Evolutionary conservation across 345 rosid genomes (phyloP).

Genomic region (Eucalyptus decipiens): DNA sequence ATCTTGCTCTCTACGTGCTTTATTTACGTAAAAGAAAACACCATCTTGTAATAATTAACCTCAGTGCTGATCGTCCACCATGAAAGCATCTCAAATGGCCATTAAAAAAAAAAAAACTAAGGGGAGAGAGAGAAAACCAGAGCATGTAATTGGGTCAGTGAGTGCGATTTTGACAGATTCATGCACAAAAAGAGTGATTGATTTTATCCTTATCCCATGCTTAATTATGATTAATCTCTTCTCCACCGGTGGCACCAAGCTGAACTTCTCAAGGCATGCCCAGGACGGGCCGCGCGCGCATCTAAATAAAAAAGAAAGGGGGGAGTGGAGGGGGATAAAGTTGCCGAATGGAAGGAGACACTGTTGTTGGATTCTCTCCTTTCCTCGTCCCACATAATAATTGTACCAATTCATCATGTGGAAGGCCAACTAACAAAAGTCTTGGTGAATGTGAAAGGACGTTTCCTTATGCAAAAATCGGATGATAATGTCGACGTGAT

Average conservation of each 20-base stretch:
- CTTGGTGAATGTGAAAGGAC: neutral
- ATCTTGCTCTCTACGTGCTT: neutral
- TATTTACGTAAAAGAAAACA: neutral
- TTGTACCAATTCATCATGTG: neutral
- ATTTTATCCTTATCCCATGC: neutral
- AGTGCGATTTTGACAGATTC: neutral
- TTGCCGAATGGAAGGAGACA: neutral
- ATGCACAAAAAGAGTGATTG: neutral
- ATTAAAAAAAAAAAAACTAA: accelerated
- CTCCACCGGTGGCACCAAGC: neutral
- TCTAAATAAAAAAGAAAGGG: no score
- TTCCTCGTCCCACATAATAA: neutral
- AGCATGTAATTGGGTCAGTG: neutral
- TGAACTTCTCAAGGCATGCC: neutral
- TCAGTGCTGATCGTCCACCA: neutral
- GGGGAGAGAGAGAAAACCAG: neutral
- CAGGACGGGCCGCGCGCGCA: neutral
- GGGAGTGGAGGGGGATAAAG: neutral
- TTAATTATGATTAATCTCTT: neutral
- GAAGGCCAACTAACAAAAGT: neutral
- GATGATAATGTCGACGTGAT: neutral
- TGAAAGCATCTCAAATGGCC: neutral
- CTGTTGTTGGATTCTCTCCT: neutral
- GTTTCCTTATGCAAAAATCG: neutral
- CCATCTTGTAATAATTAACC: neutral